Conservation (phyloP, 768 basidiomycete genomes). For the Brasilioporus rufonigricans region DNA sequence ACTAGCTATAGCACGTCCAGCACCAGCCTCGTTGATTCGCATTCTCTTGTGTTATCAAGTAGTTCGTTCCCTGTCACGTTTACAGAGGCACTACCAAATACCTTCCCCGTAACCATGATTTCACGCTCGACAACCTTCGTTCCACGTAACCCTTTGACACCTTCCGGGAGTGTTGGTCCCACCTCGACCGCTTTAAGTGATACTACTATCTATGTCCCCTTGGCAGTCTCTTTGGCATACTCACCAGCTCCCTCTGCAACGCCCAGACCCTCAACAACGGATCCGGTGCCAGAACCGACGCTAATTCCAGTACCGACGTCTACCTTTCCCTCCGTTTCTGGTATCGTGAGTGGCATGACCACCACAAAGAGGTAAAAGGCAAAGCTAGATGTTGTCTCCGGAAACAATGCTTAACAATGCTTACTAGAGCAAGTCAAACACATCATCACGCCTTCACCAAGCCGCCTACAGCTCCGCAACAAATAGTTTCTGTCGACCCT, state of each 20-base stretch:
- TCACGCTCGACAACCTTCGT: not conserved
- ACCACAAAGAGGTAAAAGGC: slow-evolving; percentile 9
- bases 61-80: not conserved
- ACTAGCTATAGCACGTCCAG: not conserved
- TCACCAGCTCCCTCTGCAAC: not conserved
- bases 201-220: not conserved
- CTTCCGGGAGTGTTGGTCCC: not conserved
- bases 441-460: not conserved
- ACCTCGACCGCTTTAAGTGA: not conserved
- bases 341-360: not conserved
- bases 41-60: too few species aligned
- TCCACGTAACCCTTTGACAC: not conserved
- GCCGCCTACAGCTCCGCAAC: not conserved
- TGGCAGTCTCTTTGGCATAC: not conserved
- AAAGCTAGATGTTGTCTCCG: not conserved
- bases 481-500: not conserved
- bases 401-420: not conserved
- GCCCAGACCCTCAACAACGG: not conserved
- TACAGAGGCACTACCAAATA: not conserved
- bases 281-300: not conserved
- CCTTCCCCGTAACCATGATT: not conserved
- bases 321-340: not conserved
- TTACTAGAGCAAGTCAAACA: not conserved
- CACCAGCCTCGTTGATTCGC: not conserved
- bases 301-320: not conserved